Percentiles rank a stretch among this genome's conserved stretches.
These are phyloP conservation scores for Hymenoscyphus linearis DNA, from an alignment of 2,329 filamentous ascomycete genomes.

Conservation along the genomic window DNA sequence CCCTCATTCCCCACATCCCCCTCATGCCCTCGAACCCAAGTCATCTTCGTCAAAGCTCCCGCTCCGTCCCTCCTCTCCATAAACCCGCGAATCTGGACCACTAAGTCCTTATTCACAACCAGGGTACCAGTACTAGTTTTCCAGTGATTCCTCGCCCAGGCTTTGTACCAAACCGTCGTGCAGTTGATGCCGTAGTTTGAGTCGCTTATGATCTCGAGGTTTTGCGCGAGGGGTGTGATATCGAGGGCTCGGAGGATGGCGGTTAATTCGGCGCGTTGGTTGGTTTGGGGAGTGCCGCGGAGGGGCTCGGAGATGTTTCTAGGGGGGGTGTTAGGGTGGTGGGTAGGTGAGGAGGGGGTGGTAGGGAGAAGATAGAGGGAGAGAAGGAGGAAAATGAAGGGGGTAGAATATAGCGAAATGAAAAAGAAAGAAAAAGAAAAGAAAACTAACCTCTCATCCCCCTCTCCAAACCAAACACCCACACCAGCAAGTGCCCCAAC, in stretches of 20 bases:
- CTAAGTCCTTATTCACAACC: conserved; percentile 83
- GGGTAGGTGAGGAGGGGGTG: neutral
- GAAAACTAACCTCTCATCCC: conserved; percentile 45
- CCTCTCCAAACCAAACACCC: conserved; percentile 57
- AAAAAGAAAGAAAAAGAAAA: no score
- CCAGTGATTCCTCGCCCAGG: conserved; percentile 76
- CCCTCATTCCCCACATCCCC: conserved; percentile 68
- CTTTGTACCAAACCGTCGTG: conserved; percentile 73
- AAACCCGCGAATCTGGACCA: conserved; percentile 64
- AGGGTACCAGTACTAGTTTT: conserved; percentile 61
- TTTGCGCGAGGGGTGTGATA: conserved; percentile 59
- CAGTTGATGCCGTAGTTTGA: conserved; percentile 89
- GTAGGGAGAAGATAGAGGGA: conserved; percentile 11
- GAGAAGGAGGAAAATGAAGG: neutral
- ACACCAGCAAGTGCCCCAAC: conserved; percentile 52
- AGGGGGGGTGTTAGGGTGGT: conserved; percentile 14
- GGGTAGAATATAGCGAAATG: no score
- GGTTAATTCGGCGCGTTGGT: conserved; percentile 91
- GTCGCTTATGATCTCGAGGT: conserved; percentile 78
- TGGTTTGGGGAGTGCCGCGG: conserved; percentile 61
- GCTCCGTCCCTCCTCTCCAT: conserved; percentile 63
- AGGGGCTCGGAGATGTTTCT: conserved; percentile 46
- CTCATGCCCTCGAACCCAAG: conserved; percentile 87
- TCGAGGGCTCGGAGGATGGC: conserved; percentile 82
- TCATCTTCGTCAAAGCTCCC: conserved; percentile 62